Evolutionary conservation across 441 rosid genomes (phyloP).

Genomic region (Syzygium syzygioides): DNA sequence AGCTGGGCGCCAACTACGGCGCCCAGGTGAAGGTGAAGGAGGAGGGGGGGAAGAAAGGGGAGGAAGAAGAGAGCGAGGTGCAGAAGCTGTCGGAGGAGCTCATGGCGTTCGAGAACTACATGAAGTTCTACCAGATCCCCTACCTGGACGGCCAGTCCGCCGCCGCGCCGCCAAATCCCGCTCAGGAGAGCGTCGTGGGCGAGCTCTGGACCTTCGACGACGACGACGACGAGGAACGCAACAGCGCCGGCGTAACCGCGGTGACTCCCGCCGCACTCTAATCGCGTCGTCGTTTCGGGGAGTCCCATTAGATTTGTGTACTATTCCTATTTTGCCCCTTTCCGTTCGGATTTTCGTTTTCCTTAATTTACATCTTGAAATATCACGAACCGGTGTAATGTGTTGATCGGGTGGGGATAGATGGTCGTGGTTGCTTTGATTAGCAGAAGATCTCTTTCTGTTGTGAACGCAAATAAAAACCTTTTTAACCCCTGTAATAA

Average conservation of each 20-base stretch:
- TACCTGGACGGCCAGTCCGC: slow-evolving; percentile 52
- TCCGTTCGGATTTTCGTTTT: neutral
- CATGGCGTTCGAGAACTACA: slow-evolving; percentile 59
- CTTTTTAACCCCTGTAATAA: neutral
- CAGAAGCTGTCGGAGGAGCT: slow-evolving; percentile 58
- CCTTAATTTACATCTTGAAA: neutral
- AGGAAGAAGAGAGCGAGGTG: slow-evolving; percentile 32
- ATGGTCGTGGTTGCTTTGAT: neutral
- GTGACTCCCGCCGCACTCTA: neutral
- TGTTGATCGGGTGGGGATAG: neutral
- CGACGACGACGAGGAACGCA: neutral
- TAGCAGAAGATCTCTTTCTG: neutral
- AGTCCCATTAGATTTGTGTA: neutral
- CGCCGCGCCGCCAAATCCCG: slow-evolving; percentile 11
- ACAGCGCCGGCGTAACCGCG: neutral
- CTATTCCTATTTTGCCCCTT: neutral
- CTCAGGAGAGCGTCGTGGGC: slow-evolving; percentile 43
- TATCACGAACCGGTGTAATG: neutral
- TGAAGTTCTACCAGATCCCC: slow-evolving; percentile 70
- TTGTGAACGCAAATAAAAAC: neutral
- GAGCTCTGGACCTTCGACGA: slow-evolving; percentile 52
- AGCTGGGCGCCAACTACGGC: neutral
- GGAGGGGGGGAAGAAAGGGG: slow-evolving; percentile 9
- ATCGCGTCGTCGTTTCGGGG: neutral
- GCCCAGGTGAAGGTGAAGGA: neutral